Evolutionary conservation across 2,329 filamentous ascomycete genomes (phyloP), one percentile per base, ranked within the genome.

Genomic region (Pseudogymnoascus destructans): DNA sequence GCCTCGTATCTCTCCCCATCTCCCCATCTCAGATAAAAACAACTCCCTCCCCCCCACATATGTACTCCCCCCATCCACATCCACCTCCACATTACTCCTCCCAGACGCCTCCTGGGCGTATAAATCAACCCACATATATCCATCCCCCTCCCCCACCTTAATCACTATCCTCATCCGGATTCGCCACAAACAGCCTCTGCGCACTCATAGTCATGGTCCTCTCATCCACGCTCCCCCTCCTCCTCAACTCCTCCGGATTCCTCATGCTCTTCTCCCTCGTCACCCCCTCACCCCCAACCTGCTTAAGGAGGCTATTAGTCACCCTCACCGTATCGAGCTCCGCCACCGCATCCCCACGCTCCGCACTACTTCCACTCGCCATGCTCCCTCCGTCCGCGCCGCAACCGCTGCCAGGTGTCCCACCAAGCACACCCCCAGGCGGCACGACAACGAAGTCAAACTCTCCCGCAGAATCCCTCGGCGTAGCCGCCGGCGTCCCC

Each of bases 211-310:
- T 82, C 69, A 93, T 84, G 1, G 87, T 91, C 72, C 66, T 78
- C 71, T 93, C 89, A 68, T 93, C 89, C 55, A 95, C 87, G 68
- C 88, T 93, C 59, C 89, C 89, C 66, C 87, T 78, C 64, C 89
- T 78, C 66, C 78, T 79, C 58, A 95, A 74, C 62, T 92, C 88
- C 21, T 89, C 87, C 3, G 80, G 77, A 57, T 77, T 83, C 73
- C 82, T 85, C 58, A 79, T 75, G 66, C 80, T 84, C 75, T 85
- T 84, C 68, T 85, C 79, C 61, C 82, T 76, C 17, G 81, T 79
- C 57, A 85, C 68, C 73, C 82, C 85, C 61, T 81, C 76, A 17
- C 81, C 79, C 56, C 84, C 68, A 5, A 77, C 73, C 5, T 80
- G 77, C 64, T 83, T 75, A 64, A 79, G 73, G 36, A 79, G 70